Base-by-base conservation (phyloP, 2,329 filamentous ascomycete genomes). In the Fusarium pseudograminearum region DNA sequence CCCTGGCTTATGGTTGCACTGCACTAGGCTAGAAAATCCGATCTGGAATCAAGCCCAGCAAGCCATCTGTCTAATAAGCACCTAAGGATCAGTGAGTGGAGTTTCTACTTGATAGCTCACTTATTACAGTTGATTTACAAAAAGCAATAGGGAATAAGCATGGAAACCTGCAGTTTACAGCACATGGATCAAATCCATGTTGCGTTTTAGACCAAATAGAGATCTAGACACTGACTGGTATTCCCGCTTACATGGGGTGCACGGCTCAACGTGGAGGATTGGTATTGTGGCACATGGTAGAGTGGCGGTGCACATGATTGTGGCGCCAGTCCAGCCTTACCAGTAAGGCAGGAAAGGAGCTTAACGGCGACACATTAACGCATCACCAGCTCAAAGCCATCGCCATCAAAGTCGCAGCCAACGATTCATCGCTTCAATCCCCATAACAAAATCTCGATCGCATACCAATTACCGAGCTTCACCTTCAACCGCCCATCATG, bases 401-500 rank as follows among this genome's bases (percentile, higher is more conserved):
- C 45, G 59, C 45, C 61, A 73, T 71, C 65, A 59, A 73, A 67
- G 57, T 57, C 63, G 61, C 36, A 64, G 61, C 58, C 58, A 57
- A 46, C 50, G 44, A 57, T 48, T 30, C 48, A 52, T 57, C 61
- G 33, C 44, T 42, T 36, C 41, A 52, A 50, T 22, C 12, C 41
- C 18, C 31, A 22, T 47, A 52, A 36, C 68, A 46, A 50, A 42
- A 41, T 24, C 22, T 16, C 41, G 28, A 44, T 50, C 45, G 28
- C 26, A 42, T 30, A 51, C 6, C 24, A 16, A 34, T 30, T 14
- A 9, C 11, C 22, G 38, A 38, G 22, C n/a, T 41, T 33, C 61
- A 61, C 12, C 30, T 47, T 11, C 28, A 56, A 18, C 18, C 46
- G 61, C 59, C 80, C 84, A 88, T 77, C 78, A 98, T 98, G 94